A percentile compares a stretch with the other conserved stretches of the same genome.
phyloP scores from a whole-genome alignment of 768 basidiomycete species.

The Termitomyces heimii region DNA sequence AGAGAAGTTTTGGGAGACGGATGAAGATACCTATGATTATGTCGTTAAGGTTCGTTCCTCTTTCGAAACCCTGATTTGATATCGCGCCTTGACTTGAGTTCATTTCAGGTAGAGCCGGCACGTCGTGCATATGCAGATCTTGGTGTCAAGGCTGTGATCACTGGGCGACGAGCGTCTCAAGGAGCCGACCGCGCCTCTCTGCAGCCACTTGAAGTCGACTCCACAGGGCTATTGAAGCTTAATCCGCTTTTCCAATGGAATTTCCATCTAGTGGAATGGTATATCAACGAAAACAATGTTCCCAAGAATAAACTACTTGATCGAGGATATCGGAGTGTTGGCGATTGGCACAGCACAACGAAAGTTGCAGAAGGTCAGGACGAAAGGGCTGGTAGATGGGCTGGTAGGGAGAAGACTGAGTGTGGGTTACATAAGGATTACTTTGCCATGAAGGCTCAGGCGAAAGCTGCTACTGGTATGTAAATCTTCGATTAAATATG shows the following conservation, averaged over 20 bases:
- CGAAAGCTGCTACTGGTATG: conserved; percentile 24
- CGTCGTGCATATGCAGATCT: conserved; percentile 80
- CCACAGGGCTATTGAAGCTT: conserved; percentile 86
- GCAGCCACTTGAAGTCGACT: conserved; percentile 85
- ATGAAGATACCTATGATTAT: conserved; percentile 88
- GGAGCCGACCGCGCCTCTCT: conserved; percentile 84
- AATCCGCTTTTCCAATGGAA: conserved; percentile 92
- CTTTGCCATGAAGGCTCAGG: conserved; percentile 64
- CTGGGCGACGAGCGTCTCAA: conserved; percentile 91
- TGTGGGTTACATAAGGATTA: conserved; percentile 95
- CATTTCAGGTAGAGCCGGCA: conserved; percentile 81
- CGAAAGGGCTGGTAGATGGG: conserved; percentile 92
- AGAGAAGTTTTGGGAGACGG: conserved; percentile 76
- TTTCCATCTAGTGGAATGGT: conserved; percentile 78
- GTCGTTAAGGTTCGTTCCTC: conserved; percentile 76
- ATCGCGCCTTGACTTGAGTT: background rate
- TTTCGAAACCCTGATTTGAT: background rate
- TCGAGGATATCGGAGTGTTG: conserved; percentile 92
- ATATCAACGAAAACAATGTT: conserved; percentile 75
- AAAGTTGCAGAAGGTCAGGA: conserved; percentile 65
- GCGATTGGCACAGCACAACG: conserved; percentile 96
- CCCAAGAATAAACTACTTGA: conserved; percentile 85
- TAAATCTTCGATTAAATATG: background rate
- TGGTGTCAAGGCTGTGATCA: conserved; percentile 81
- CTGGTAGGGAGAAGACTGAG: conserved; percentile 85